These are phyloP conservation scores for Microsporum audouinii DNA, from an alignment of 2,329 filamentous ascomycete genomes.

Conservation along the genomic window DNA sequence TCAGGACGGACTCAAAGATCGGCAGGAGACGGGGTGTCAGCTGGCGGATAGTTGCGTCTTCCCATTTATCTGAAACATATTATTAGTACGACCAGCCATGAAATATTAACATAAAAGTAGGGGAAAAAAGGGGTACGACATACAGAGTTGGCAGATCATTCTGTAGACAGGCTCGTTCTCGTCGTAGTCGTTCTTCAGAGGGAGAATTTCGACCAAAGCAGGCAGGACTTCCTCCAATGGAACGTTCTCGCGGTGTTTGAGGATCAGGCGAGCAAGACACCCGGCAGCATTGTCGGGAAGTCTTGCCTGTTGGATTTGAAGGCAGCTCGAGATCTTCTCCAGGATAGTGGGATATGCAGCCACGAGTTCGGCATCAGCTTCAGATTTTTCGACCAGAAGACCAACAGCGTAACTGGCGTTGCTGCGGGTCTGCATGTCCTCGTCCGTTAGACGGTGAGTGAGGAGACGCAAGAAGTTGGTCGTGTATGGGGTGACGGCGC, in stretches of 20 bases:
- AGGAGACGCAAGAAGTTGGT: slow-evolving; percentile 64
- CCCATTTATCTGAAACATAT: slow-evolving; percentile 31
- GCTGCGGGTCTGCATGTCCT: slow-evolving; percentile 83
- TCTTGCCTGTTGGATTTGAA: slow-evolving; percentile 65
- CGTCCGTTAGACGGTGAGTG: slow-evolving; percentile 75
- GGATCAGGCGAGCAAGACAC: slow-evolving; percentile 84
- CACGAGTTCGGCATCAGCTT: slow-evolving; percentile 60
- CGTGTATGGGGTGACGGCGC: slow-evolving; percentile 71
- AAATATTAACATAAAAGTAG: not conserved
- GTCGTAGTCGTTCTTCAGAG: slow-evolving; percentile 85
- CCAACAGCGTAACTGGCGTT: slow-evolving; percentile 90
- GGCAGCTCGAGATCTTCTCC: slow-evolving; percentile 71
- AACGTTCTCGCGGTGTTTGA: slow-evolving; percentile 70
- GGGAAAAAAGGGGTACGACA: slow-evolving; percentile 27
- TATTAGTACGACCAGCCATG: slow-evolving; percentile 8
- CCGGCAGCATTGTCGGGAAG: slow-evolving; percentile 88
- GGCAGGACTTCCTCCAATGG: slow-evolving; percentile 75
- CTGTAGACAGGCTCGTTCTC: slow-evolving; percentile 91
- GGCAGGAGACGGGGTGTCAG: slow-evolving; percentile 38
- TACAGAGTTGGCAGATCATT: slow-evolving; percentile 79
- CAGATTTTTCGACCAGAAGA: slow-evolving; percentile 70
- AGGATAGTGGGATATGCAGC: slow-evolving; percentile 68
- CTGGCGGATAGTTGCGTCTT: slow-evolving; percentile 35
- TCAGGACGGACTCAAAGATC: slow-evolving; percentile 38
- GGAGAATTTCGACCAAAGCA: slow-evolving; percentile 63